phyloP scores from a whole-genome alignment of 2,329 filamentous ascomycete species.

The Neofusicoccum umdonicola region DNA sequence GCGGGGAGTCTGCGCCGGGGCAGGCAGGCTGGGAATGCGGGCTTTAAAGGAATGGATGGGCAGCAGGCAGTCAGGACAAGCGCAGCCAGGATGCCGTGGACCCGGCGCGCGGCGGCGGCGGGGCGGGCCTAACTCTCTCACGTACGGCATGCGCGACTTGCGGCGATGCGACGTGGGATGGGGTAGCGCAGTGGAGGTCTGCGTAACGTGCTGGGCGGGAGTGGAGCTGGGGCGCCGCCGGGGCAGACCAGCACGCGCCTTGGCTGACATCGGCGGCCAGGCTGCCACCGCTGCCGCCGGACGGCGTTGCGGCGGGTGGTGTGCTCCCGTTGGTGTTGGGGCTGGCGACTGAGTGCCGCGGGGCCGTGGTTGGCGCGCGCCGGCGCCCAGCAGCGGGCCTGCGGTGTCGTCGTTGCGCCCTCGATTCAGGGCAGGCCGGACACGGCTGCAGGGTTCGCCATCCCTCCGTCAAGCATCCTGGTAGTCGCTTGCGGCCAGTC shows the following conservation, averaged over 20 bases:
- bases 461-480: not conserved
- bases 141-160: not conserved
- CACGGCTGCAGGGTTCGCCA: not conserved
- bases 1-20: not conserved
- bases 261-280: not conserved
- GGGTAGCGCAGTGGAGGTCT: slow-evolving; percentile 4
- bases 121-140: not conserved
- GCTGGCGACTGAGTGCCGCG: not conserved
- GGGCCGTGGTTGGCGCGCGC: not conserved
- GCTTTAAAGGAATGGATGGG: not conserved
- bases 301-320: not conserved
- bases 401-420: not conserved
- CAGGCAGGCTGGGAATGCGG: not conserved
- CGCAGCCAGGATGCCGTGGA: not conserved
- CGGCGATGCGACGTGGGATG: slow-evolving; percentile 5
- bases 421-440: too few relatives aligned
- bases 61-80: not conserved
- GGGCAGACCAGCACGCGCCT: not conserved
- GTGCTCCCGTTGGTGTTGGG: not conserved
- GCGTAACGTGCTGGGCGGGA: not conserved
- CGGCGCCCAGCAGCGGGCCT: not conserved
- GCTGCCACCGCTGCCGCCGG: not conserved
- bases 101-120: not conserved
- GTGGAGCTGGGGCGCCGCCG: slow-evolving; percentile 4
- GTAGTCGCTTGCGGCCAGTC: not conserved